Evolutionary conservation across 768 basidiomycete species (phyloP), one percentile per base, ranked within the genome.

Genomic region (Lactarius sp.): DNA sequence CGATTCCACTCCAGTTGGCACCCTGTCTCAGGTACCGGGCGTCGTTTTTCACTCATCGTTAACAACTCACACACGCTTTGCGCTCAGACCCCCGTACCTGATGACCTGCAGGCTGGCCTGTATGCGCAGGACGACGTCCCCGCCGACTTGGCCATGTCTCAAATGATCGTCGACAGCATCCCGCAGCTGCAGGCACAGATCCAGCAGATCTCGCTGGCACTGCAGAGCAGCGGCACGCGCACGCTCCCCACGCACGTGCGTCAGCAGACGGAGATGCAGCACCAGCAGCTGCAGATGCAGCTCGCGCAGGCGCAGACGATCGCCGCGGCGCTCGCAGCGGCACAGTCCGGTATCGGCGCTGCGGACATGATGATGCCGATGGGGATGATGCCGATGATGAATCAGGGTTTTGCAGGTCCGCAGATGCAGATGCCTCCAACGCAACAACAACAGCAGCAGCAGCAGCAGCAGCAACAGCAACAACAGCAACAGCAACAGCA

Each of bases 181-280:
- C 85, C 90, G 20, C 86, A 91, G 71, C 77, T 94, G 18, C 92
- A 94, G 74, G 90, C 90, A 5, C 90, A 93, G 71, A 86, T 93
- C 65, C 76, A 78, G n/a, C 92, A 94, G 69, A 79, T 92, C 56
- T 86, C 84, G 61, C 77, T 85, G 68, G 86, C 90, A 80, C 83
- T 94, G 67, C 87, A 90, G 73, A 93, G 92, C 71, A 60, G 41
- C n/a, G 83, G 86, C 20, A 81, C 84, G 12, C 77, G 86, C 20
- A 80, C 84, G 9, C 77, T 94, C 7, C 89, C 90, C 2, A 75
- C 76, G 27, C 83, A 84, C 56, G 87, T 89, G 50, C 86, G 91
- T 39, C 87, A 87, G 71, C 85, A 87, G 66, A 88, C 91, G 18
- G 86, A 92, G 75, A 84, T 89, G 79, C 89, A 94, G 73, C 83